These are phyloP conservation scores for Abortiporus biennis DNA, from an alignment of 1,284 basidiomycete genomes.

Conservation along the genomic window DNA sequence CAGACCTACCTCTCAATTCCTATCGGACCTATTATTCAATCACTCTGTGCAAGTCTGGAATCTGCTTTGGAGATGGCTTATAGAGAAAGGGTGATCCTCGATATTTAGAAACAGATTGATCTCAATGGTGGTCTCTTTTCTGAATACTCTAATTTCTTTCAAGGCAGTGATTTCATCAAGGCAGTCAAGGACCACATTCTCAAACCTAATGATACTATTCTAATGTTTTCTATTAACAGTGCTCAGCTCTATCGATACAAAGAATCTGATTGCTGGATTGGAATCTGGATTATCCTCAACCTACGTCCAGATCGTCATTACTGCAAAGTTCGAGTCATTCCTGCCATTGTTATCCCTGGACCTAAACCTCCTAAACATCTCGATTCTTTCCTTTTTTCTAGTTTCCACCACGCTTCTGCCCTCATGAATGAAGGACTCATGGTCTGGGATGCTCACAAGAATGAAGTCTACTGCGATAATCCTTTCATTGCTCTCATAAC, in stretches of 20 bases:
- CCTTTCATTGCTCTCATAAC: constrained; percentile 14
- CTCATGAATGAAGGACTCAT: constrained; percentile 15
- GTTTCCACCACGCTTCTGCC: constrained; percentile 17
- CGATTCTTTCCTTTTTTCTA: constrained; percentile 20
- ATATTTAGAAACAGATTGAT: too few species aligned
- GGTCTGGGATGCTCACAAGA: constrained; percentile 14
- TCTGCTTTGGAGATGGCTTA: too few species aligned
- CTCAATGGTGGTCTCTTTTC: too few species aligned
- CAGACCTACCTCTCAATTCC: constrained; percentile 20
- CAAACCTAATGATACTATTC: constrained; percentile 12
- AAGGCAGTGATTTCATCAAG: too few species aligned
- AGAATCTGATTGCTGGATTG: constrained; percentile 22
- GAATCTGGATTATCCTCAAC: constrained; percentile 22
- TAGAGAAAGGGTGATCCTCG: too few species aligned
- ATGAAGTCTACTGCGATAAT: constrained; percentile 9
- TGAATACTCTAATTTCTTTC: too few species aligned
- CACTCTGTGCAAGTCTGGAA: constrained; percentile 10
- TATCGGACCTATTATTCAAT: constrained; percentile 20
- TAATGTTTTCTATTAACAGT: constrained; percentile 23
- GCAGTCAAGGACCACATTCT: background rate
- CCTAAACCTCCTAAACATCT: constrained; percentile 20
- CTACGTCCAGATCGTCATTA: constrained; percentile 16
- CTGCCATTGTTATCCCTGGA: constrained; percentile 20
- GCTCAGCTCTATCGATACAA: constrained; percentile 24
- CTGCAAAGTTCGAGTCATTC: constrained; percentile 19